A percentile compares a stretch with the other conserved stretches of the same genome.
Evolutionary conservation across 2,329 filamentous ascomycete species (phyloP).

Genomic region (Colletotrichum sp.): DNA sequence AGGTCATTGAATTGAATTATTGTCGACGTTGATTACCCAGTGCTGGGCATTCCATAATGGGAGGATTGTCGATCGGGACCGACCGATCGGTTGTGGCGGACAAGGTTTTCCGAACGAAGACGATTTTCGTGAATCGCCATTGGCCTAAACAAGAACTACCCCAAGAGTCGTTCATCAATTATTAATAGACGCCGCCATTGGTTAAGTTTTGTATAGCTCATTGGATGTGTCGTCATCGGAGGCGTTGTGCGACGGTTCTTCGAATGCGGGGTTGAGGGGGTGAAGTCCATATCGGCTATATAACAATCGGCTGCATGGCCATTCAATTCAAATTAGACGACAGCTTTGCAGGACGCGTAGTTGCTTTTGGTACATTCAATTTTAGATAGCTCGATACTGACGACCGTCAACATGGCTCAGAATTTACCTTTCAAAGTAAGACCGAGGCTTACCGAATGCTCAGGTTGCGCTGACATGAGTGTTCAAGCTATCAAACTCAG

Average conservation of each 20-base stretch:
- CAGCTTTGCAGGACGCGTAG: not conserved
- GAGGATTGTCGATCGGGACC: not conserved
- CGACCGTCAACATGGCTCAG: not conserved
- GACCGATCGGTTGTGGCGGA: not conserved
- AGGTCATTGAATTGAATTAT: not conserved
- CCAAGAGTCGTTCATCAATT: not conserved
- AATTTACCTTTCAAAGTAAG: slow-evolving; percentile 2
- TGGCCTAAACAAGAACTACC: not conserved
- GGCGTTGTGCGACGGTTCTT: not conserved
- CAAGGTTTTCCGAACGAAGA: not conserved
- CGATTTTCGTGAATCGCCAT: not conserved
- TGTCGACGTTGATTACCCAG: not conserved
- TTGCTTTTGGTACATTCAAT: no score
- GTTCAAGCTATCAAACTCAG: slow-evolving; percentile 46
- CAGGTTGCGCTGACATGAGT: not conserved
- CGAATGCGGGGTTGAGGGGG: not conserved
- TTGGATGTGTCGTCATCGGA: not conserved
- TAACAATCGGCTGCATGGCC: not conserved
- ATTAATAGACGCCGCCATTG: not conserved
- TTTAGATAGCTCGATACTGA: not conserved
- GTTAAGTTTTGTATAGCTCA: not conserved
- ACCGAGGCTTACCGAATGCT: not conserved
- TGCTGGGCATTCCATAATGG: not conserved
- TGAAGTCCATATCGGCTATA: not conserved
- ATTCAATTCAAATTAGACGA: not conserved